Evolutionary conservation across 192 early-diverging fungal genomes (phyloP).

Genomic region (Umbelopsis isabellina): DNA sequence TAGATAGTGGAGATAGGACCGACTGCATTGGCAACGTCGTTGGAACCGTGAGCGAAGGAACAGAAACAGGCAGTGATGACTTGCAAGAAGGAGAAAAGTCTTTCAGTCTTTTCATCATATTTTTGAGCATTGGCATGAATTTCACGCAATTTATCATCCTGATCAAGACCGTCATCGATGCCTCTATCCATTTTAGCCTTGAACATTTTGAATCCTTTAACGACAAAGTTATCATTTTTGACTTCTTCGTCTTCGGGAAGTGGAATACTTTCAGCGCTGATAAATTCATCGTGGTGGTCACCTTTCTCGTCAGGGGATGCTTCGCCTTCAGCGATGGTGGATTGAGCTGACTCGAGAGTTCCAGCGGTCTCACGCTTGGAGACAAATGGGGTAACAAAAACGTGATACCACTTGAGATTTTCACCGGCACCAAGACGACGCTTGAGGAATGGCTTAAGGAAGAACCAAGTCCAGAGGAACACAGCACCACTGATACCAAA

Average conservation of each 20-base stretch:
- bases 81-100: constrained; percentile 83
- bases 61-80: constrained; percentile 80
- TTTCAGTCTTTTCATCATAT: constrained; percentile 76
- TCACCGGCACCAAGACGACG: constrained; percentile 69
- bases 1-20: constrained; percentile 80
- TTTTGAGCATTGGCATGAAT: constrained; percentile 68
- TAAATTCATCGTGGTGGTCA: constrained; percentile 5
- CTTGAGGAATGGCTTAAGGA: constrained; percentile 68
- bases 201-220: constrained; percentile 21
- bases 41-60: constrained; percentile 85
- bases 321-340: constrained; percentile 25
- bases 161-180: neutral
- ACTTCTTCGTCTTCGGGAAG: constrained; percentile 1
- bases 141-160: constrained; percentile 45
- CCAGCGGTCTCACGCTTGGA: constrained; percentile 45
- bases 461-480: constrained; percentile 61
- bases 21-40: constrained; percentile 87
- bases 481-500: constrained; percentile 62
- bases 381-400: constrained; percentile 62
- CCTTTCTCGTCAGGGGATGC: constrained; percentile 3
- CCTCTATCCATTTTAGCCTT: constrained; percentile 32
- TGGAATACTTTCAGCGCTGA: too few species aligned
- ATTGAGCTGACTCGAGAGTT: neutral
- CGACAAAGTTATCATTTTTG: neutral
- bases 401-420: constrained; percentile 73